phyloP scores from a whole-genome alignment of 257 asterid genomes.

The Solanum appendiculatum region DNA sequence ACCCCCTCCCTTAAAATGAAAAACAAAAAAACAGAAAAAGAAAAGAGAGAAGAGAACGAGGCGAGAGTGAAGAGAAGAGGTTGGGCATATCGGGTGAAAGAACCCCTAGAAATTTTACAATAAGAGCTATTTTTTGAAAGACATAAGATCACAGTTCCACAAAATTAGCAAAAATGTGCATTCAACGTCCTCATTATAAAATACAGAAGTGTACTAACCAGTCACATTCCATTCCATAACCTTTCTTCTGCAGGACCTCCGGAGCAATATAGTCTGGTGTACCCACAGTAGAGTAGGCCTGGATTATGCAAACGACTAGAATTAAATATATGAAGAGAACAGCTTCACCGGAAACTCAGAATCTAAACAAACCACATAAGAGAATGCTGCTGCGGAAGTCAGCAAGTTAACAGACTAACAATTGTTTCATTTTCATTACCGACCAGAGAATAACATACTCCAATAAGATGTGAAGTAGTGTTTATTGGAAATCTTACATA shows the following conservation, averaged over 20 bases:
- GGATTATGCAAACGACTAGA: background rate
- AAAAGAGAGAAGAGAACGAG: background rate
- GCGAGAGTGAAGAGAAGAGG: background rate
- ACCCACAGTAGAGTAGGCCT: constrained; percentile 25
- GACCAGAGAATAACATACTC: background rate
- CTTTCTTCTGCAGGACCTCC: constrained; percentile 19
- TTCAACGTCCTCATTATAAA: background rate
- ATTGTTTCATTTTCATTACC: background rate
- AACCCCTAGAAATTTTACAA: background rate
- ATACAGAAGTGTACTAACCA: constrained; percentile 12
- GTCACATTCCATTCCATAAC: constrained; percentile 25
- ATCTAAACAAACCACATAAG: background rate
- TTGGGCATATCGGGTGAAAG: background rate
- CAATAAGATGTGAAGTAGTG: background rate
- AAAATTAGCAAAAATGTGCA: background rate
- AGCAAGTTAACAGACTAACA: background rate
- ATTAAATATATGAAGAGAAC: background rate
- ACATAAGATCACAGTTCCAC: background rate
- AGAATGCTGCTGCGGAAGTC: background rate
- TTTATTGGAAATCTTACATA: background rate
- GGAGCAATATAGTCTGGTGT: constrained; percentile 25
- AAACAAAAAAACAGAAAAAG: background rate
- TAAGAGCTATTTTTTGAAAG: background rate
- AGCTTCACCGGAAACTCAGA: background rate
- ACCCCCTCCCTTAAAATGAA: background rate